These are phyloP conservation scores for Saccharata proteae DNA, from an alignment of 2,329 filamentous ascomycete genomes.

Conservation along the genomic window DNA sequence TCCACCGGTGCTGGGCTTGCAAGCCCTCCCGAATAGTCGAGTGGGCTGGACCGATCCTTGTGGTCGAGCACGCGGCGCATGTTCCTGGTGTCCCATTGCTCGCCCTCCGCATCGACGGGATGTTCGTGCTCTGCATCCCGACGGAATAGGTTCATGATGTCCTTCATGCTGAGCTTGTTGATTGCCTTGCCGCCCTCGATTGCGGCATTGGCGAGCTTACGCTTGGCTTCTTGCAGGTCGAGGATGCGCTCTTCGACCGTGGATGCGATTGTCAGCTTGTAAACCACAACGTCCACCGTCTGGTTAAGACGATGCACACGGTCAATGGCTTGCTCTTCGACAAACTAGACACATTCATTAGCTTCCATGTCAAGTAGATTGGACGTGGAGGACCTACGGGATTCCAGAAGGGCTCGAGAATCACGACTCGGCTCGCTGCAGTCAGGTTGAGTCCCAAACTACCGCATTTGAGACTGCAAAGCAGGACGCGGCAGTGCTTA, in stretches of 20 bases:
- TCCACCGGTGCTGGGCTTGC: background rate
- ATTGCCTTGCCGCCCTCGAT: conserved; percentile 73
- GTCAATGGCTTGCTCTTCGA: conserved; percentile 98
- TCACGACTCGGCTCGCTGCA: conserved; percentile 82
- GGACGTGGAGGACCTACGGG: conserved; percentile 47
- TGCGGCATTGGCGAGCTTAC: conserved; percentile 78
- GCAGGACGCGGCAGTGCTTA: conserved; percentile 62
- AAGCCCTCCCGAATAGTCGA: background rate
- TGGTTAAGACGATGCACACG: conserved; percentile 97
- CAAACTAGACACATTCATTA: conserved; percentile 47
- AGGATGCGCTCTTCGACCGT: conserved; percentile 91
- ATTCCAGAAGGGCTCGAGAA: conserved; percentile 98
- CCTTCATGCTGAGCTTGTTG: conserved; percentile 79
- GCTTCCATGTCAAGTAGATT: conserved; percentile 2
- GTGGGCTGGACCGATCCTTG: background rate
- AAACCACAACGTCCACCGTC: conserved; percentile 86
- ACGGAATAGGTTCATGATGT: conserved; percentile 84
- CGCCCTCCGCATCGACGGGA: conserved; percentile 3
- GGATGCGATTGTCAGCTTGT: conserved; percentile 76
- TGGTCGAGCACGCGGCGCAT: too few species aligned
- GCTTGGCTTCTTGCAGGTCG: conserved; percentile 88
- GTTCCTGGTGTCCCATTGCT: too few species aligned
- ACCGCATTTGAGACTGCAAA: conserved; percentile 91
- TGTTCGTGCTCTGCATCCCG: conserved; percentile 46
- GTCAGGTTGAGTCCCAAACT: conserved; percentile 89